Percentiles rank a stretch among this genome's conserved stretches.
These are phyloP conservation scores for Plasmodium chabaudi DNA, from an alignment of 169 alveolate species.

Conservation along the genomic window DNA sequence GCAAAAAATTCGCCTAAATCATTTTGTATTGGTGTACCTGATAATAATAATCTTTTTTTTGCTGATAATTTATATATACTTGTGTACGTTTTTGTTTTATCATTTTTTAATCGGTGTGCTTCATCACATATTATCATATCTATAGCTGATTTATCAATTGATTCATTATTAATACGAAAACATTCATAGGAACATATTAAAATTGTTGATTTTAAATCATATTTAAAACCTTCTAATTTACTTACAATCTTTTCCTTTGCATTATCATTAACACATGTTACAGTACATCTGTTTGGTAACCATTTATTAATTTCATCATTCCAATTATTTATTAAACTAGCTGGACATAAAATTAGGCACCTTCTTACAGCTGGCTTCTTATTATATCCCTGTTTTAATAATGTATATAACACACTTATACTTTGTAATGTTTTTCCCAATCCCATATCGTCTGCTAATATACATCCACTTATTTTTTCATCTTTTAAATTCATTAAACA, in stretches of 20 bases:
- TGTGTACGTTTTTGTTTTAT: constrained; percentile 91
- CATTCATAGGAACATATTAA: constrained; percentile 94
- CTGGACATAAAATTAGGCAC: constrained; percentile 94
- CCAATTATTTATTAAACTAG: constrained; percentile 94
- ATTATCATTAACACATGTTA: constrained; percentile 91
- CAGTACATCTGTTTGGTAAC: constrained; percentile 91
- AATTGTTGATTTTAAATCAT: constrained; percentile 87
- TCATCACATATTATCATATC: constrained; percentile 96
- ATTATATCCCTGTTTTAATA: constrained; percentile 89
- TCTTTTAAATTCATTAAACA: constrained; percentile 93
- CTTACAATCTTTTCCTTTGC: constrained; percentile 91
- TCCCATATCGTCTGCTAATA: constrained; percentile 95
- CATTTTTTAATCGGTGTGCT: constrained; percentile 96
- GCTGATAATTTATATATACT: constrained; percentile 91
- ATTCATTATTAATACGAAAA: constrained; percentile 89
- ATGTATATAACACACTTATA: constrained; percentile 91
- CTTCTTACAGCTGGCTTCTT: constrained; percentile 91
- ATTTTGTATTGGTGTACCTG: constrained; percentile 94
- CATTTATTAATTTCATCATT: constrained; percentile 94
- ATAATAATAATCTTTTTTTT: constrained; percentile 89
- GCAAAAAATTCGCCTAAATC: constrained; percentile 92
- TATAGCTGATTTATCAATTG: constrained; percentile 91
- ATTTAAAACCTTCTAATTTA: constrained; percentile 91
- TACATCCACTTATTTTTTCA: constrained; percentile 91
- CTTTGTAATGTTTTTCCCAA: constrained; percentile 93